Base-by-base conservation (phyloP, 202 grass and related monocot species). In the Elaeis oleifera region DNA sequence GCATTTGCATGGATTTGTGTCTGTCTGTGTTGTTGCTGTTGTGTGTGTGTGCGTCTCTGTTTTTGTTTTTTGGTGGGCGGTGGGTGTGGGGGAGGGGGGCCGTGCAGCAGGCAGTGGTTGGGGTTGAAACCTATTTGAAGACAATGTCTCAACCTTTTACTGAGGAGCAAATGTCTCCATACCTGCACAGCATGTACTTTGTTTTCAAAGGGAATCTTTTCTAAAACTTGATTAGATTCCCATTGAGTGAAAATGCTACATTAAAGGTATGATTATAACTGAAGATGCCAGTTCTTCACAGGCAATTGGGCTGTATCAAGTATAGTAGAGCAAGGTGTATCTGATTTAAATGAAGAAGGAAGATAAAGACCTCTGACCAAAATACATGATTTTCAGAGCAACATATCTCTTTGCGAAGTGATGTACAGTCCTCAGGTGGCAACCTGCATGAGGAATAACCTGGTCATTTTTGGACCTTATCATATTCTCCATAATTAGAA, bases 381-480 rank as follows among this genome's bases (percentile, higher is more conserved):
- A 96, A 67, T 96, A 96, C 84, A 90, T 83, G 70, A 96, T 69
- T 66, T 90, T 85, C 54, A 96, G 64, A 76, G 91, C 87, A 70
- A 96, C 61, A 55, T 81, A 57, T 85, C 79, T 74, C 61, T 80
- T 89, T 51, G 76, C 53, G 72, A 65, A 94, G 64, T 78, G 68
- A 79, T 74, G 74, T 32, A 83, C 58, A 80, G 32, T 58, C 55
- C 69, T 77, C 8, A 60, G 1, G 49, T 71, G n/a, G 19, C 4
- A 26, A 86, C 72, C 91, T 91, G 71, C 67, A 26, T 6, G 44
- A 17, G 57, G 65, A 56, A 22, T 25, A 58, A 64, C 59, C 2
- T 44, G 16, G 27, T 51, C 7, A 14, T 13, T 44, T 44, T 44
- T 44, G 36, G 36, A 44, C 9, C 36, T 44, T 14, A 44, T 44